These are phyloP conservation scores for Hygrophoropsis aurantiaca DNA, from an alignment of 768 basidiomycete species.

Conservation along the genomic window DNA sequence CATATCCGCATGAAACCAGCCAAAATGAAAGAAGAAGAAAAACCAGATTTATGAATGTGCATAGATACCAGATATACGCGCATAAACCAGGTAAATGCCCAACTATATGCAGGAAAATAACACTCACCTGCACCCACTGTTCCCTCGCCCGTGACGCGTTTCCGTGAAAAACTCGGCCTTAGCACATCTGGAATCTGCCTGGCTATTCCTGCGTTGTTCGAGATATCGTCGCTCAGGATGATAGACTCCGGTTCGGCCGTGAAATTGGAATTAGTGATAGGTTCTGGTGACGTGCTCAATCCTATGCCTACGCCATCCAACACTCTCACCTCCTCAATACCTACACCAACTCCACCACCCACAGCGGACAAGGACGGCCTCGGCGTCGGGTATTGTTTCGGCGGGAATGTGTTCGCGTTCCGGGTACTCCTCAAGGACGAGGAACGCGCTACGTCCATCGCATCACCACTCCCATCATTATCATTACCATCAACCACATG, in stretches of 20 bases:
- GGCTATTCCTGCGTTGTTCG: no score
- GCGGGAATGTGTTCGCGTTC: conserved; percentile 14
- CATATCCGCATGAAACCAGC: background rate
- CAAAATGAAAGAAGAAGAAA: background rate
- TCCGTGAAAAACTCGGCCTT: conserved; percentile 16
- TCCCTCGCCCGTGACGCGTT: background rate
- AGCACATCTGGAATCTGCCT: conserved; percentile 14
- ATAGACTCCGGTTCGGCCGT: conserved; percentile 9
- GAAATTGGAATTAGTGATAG: conserved; percentile 1
- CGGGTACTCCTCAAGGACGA: conserved; percentile 15
- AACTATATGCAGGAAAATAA: no score
- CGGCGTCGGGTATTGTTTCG: conserved; percentile 15
- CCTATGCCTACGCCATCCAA: conserved; percentile 19
- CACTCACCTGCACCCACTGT: no score
- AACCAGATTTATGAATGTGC: background rate
- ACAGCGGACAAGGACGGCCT: conserved; percentile 29
- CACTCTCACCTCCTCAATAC: conserved; percentile 7
- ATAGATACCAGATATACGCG: background rate
- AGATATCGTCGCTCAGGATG: conserved; percentile 11
- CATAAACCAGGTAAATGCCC: conserved; percentile 2
- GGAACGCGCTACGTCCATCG: background rate
- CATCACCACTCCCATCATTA: conserved; percentile 11
- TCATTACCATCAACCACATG: no score
- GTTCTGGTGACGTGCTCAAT: background rate
- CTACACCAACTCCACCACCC: conserved; percentile 20